Base-by-base conservation (phyloP, 2,329 filamentous ascomycete species). In the Phyllosticta ampelicida region DNA sequence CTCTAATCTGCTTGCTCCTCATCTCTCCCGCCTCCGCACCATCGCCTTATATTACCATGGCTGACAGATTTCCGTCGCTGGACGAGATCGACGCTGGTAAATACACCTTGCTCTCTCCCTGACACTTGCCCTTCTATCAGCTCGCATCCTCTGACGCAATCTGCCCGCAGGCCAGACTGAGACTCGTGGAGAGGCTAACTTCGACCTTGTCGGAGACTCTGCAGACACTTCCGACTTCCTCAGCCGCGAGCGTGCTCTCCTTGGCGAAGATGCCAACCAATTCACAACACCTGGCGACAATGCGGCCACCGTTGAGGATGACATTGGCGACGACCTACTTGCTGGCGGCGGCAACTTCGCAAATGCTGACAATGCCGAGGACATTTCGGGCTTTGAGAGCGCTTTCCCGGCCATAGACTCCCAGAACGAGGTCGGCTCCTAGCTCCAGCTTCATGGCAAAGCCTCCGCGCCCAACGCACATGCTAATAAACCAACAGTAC, bases 231-330 rank as follows among this genome's bases (percentile, higher is more conserved):
- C 89, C 68, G 90, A 96, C 74, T 97, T 99, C 73, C 83, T 97
- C 53, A 85, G 89, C 62, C 89, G 92, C 65, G 94, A 99, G 77
- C 89, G 90, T 69, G 94, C 90, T 61, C 75, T 86, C 18, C 84
- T 99, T 8, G 94, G 94, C 64, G 94, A 96, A 63, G 94, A 97
- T 73, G 94, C 94, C 61, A 83, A 90, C 66, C 88, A 91, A 77
- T 99, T 99, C 73, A 80, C 86, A 62, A 87, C 88, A 29, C 80
- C 84, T 61, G 84, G 86, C 68, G 89, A 95, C 72, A 77, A 77
- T 70, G 77, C 80, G 60, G 80, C 80, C 59, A 83, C 83, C 48
- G 81, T 80, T 63, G 84, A 86, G 65, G 77, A 83, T 51, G 75
- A 66, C 63, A 80, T 77, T 56, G 84, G 86, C 62, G 87, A 88